A percentile compares a stretch with the other conserved stretches of the same genome.
Conservation (phyloP, 164 flowering plant species). For the Annona squamosa region DNA sequence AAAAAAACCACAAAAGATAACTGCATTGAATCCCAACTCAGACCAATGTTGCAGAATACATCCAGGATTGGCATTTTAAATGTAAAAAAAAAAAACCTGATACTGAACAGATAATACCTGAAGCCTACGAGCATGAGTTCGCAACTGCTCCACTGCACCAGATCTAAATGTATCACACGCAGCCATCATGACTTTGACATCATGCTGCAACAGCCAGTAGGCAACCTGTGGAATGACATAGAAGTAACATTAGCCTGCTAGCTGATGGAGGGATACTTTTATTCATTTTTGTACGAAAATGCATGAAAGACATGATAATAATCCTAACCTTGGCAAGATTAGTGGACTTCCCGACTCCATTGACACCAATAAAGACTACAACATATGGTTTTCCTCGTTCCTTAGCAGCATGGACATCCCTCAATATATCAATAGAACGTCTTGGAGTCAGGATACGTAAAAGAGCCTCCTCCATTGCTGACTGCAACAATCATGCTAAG, state of each 20-base stretch:
- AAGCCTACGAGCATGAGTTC: conserved; percentile 93
- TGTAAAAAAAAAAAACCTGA: neutral
- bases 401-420: conserved; percentile 93
- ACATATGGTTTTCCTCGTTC: conserved; percentile 94
- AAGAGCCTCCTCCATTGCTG: conserved; percentile 98
- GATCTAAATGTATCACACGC: conserved; percentile 99
- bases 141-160: conserved; percentile 97
- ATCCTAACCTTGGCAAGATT: conserved; percentile 82
- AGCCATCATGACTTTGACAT: conserved; percentile 96
- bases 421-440: conserved; percentile 89
- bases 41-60: neutral
- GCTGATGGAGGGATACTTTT: neutral
- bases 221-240: conserved; percentile 59
- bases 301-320: neutral
- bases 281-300: neutral
- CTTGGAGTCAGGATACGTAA: conserved; percentile 91
- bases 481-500: conserved; percentile 33
- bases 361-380: conserved; percentile 93
- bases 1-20: neutral
- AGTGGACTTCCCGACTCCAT: conserved; percentile 98
- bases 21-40: neutral
- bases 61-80: neutral
- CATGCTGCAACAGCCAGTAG: conserved; percentile 94
- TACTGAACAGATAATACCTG: conserved; percentile 39
- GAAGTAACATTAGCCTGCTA: neutral